These are phyloP conservation scores for Pleurotus pulmonarius DNA, from an alignment of 768 basidiomycete genomes.

Conservation along the genomic window DNA sequence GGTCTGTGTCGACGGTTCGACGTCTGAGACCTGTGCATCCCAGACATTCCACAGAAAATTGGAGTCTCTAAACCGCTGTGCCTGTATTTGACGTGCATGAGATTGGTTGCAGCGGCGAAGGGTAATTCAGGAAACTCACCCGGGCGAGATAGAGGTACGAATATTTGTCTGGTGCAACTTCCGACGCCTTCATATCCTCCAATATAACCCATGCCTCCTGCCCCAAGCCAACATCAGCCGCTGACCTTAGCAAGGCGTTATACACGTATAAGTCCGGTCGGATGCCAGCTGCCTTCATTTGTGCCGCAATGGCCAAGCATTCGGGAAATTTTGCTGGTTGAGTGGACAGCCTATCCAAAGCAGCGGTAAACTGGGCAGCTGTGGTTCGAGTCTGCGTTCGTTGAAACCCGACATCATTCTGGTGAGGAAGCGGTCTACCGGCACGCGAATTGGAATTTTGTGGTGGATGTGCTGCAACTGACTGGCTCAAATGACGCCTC, in stretches of 20 bases:
- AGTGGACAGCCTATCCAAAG: constrained; percentile 21
- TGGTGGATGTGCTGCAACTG: background rate
- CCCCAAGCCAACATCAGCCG: constrained; percentile 37
- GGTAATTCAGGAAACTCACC: constrained; percentile 31
- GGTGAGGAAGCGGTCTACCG: constrained; percentile 23
- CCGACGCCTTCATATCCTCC: constrained; percentile 60
- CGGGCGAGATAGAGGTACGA: constrained; percentile 59
- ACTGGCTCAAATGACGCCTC: background rate
- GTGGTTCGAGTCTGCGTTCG: constrained; percentile 17
- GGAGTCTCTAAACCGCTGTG: constrained; percentile 34
- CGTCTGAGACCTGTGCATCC: constrained; percentile 48
- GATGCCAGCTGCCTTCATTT: constrained; percentile 57
- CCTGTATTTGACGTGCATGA: constrained; percentile 29
- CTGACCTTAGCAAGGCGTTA: constrained; percentile 49
- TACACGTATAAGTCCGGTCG: constrained; percentile 56
- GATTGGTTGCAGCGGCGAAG: constrained; percentile 5
- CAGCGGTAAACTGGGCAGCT: constrained; percentile 25
- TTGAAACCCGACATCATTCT: constrained; percentile 19
- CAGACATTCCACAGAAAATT: constrained; percentile 46
- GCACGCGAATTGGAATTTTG: constrained; percentile 6
- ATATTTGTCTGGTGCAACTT: constrained; percentile 43
- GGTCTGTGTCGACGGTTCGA: constrained; percentile 49
- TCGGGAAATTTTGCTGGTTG: constrained; percentile 29
- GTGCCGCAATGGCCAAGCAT: constrained; percentile 40
- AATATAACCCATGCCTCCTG: constrained; percentile 61